A percentile compares a stretch with the other conserved stretches of the same genome.
phyloP scores from a whole-genome alignment of 2,329 filamentous ascomycete species.

The Didymella lethalis region DNA sequence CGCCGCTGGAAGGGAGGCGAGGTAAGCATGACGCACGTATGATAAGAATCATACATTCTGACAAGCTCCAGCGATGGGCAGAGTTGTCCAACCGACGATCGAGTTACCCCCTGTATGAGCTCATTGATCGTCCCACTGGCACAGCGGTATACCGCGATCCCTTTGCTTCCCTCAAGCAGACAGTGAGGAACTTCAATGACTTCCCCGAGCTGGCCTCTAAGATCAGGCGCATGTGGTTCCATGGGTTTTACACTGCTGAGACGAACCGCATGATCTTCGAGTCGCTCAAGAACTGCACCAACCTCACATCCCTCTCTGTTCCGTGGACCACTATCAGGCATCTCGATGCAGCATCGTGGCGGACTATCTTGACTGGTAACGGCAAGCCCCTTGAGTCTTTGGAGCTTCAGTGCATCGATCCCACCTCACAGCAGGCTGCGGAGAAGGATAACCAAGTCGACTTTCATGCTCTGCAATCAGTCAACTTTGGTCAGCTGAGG shows the following conservation, averaged over 20 bases:
- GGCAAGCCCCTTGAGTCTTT: slow-evolving; percentile 58
- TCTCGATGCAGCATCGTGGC: slow-evolving; percentile 58
- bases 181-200: slow-evolving; percentile 55
- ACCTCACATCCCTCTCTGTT: slow-evolving; percentile 58
- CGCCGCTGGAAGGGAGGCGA: slow-evolving; percentile 60
- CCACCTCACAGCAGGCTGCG: slow-evolving; percentile 56
- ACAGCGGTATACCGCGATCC: slow-evolving; percentile 62
- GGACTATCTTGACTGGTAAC: slow-evolving; percentile 55
- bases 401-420: slow-evolving; percentile 60
- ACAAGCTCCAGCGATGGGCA: slow-evolving; percentile 57
- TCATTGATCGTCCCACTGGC: slow-evolving; percentile 57
- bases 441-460: slow-evolving; percentile 54
- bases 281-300: slow-evolving; percentile 57
- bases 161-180: slow-evolving; percentile 58
- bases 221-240: slow-evolving; percentile 63
- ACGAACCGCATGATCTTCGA: slow-evolving; percentile 60
- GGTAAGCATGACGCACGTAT: slow-evolving; percentile 31
- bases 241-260: slow-evolving; percentile 62
- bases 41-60: slow-evolving; percentile 16
- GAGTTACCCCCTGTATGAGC: slow-evolving; percentile 58
- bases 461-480: slow-evolving; percentile 55
- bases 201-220: slow-evolving; percentile 57
- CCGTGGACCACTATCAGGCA: slow-evolving; percentile 63
- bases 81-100: slow-evolving; percentile 56
- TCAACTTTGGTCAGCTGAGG: slow-evolving; percentile 60